phyloP scores from a whole-genome alignment of 2,329 filamentous ascomycete species.

The Conoideocrella luteorostrata region DNA sequence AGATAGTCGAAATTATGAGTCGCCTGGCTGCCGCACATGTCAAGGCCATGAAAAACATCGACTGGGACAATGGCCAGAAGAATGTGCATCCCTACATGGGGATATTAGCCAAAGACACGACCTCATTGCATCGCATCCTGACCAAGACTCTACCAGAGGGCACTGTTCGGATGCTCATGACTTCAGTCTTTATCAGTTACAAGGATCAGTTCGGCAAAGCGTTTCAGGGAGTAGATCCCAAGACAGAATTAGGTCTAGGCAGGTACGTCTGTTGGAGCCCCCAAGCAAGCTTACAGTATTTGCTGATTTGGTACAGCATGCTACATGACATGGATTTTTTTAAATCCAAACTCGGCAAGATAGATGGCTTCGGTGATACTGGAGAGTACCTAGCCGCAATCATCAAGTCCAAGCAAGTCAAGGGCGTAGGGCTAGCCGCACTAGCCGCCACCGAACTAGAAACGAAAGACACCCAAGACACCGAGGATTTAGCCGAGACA shows the following conservation, averaged over 20 bases:
- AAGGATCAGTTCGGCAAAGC: conserved; percentile 70
- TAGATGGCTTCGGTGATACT: conserved; percentile 72
- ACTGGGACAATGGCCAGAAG: conserved; percentile 57
- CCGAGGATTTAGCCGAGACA: too few species aligned
- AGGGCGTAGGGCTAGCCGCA: too few species aligned
- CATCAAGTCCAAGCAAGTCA: conserved; percentile 52
- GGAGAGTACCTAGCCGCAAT: conserved; percentile 63
- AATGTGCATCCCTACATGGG: conserved; percentile 71
- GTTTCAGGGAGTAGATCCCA: conserved; percentile 58
- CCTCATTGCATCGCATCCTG: conserved; percentile 75
- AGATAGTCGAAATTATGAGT: conserved; percentile 88
- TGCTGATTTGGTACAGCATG: too few species aligned
- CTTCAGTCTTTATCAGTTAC: conserved; percentile 76
- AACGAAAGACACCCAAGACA: too few species aligned
- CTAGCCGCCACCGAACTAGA: too few species aligned
- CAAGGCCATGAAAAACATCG: conserved; percentile 64
- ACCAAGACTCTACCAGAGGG: conserved; percentile 73
- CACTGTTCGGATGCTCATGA: conserved; percentile 77
- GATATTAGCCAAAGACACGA: conserved; percentile 78
- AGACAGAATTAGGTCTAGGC: conserved; percentile 60
- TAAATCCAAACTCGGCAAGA: conserved; percentile 61
- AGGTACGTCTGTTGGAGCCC: conserved; percentile 50
- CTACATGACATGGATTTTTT: conserved; percentile 70
- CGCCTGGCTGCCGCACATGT: conserved; percentile 68
- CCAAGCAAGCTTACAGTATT: neutral